phyloP scores from a whole-genome alignment of 78 protist genomes.

The Dictyostelium intermedium region DNA sequence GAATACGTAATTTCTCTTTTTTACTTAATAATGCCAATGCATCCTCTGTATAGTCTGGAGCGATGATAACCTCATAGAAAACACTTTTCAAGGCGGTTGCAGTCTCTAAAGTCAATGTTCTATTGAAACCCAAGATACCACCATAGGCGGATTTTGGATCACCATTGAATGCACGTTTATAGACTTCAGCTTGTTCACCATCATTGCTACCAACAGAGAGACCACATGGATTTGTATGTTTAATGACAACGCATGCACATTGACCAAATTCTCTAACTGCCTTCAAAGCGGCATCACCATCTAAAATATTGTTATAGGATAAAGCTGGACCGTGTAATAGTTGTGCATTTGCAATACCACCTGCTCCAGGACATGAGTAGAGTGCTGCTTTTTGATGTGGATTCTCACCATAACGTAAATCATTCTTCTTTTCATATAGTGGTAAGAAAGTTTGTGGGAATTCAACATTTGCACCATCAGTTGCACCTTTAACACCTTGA shows the following conservation, averaged over 20 bases:
- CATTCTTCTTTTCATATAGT: slow-evolving; percentile 48
- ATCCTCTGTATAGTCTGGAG: slow-evolving; percentile 61
- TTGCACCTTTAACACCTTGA: slow-evolving; percentile 3
- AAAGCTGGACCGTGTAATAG: slow-evolving; percentile 58
- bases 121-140: slow-evolving; percentile 75
- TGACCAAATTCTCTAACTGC: slow-evolving; percentile 52
- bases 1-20: slow-evolving; percentile 44
- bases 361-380: slow-evolving; percentile 1
- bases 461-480: not conserved
- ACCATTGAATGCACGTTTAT: slow-evolving; percentile 59
- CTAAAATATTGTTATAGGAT: slow-evolving; percentile 74
- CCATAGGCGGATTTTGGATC: slow-evolving; percentile 80
- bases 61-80: slow-evolving; percentile 76
- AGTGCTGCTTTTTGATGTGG: slow-evolving; percentile 89
- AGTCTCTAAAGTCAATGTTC: slow-evolving; percentile 27
- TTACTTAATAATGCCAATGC: slow-evolving; percentile 32
- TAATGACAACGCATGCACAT: slow-evolving; percentile 63
- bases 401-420: slow-evolving; percentile 90
- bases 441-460: slow-evolving; percentile 47
- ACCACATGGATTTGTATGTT: slow-evolving; percentile 82
- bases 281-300: slow-evolving; percentile 73
- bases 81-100: slow-evolving; percentile 57
- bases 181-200: slow-evolving; percentile 59
- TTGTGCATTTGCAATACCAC: slow-evolving; percentile 67
- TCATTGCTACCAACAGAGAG: not conserved